A percentile compares a stretch with the other conserved stretches of the same genome.
Evolutionary conservation across 1,284 basidiomycete species (phyloP).

Genomic region (Cutaneotrichosporon dermatis): DNA sequence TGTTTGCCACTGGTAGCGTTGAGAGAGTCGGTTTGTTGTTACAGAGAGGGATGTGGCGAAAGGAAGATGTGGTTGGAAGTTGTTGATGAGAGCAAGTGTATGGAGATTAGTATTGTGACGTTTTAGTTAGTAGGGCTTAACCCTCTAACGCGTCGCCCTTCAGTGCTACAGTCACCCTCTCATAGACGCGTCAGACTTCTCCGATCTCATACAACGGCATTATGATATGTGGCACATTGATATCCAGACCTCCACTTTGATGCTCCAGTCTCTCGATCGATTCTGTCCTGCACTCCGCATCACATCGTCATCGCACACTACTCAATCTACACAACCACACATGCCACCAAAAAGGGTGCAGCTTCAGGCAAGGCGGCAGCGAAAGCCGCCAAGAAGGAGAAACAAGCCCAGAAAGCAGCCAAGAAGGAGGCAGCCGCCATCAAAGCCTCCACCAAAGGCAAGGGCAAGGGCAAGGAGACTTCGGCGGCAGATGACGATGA

Average conservation of each 20-base stretch:
- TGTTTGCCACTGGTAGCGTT: background rate
- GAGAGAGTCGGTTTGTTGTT: background rate
- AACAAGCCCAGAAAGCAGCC: conserved; percentile 53
- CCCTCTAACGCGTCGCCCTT: too few relatives aligned
- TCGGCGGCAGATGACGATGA: conserved; percentile 62
- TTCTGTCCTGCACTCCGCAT: background rate
- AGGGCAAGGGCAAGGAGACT: conserved; percentile 39
- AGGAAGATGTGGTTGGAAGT: too few relatives aligned
- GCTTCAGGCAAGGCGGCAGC: conserved; percentile 52
- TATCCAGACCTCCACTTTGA: conserved; percentile 19
- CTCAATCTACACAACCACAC: background rate
- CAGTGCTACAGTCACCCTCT: too few relatives aligned
- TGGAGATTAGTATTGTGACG: background rate
- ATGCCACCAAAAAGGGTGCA: conserved; percentile 22
- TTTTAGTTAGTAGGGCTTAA: too few relatives aligned
- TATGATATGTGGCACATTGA: background rate
- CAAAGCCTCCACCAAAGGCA: conserved; percentile 45
- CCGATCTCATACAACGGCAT: too few relatives aligned
- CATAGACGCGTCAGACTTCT: too few relatives aligned
- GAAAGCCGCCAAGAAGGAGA: conserved; percentile 69
- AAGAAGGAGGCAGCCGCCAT: conserved; percentile 61
- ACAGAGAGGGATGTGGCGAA: too few relatives aligned
- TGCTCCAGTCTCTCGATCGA: background rate
- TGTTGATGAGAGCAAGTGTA: background rate
- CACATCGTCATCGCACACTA: background rate